Base-by-base conservation (phyloP, 441 rosid species). In the Euphorbia schlechtendalii region DNA sequence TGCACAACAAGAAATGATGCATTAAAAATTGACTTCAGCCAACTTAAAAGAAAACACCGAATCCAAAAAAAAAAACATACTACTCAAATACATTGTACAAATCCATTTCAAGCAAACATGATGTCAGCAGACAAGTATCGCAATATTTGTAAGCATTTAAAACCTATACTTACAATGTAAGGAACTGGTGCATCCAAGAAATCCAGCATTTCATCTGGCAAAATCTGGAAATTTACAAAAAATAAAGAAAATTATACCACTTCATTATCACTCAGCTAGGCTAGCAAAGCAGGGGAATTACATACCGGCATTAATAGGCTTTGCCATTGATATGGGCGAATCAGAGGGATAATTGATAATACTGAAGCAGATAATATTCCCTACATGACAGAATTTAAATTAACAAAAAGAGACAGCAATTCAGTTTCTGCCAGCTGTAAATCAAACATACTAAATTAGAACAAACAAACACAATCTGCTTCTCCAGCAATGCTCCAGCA, bases 151-250 rank as follows among this genome's bases (percentile, higher is more conserved):
- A 2, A 21, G 70, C 43, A 25, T 21, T 18, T 30, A 32, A 61
- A 28, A 40, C 61, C 13, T 25, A 27, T 46, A 81, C 99, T 87
- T 74, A 90, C 99, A 60, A 94, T 78, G 78, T 85, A 94, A 32
- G 99, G 99, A 82, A 94, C 97, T 20, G 99, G 99, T 0, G 97
- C 97, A 61, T 94, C 99, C 67, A 94, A 90, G 79, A 94, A 94
- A 76, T 90, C 99, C 74, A 85, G 74, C 97, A 94, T 90, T 80
- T 79, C 90, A 66, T 76, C 83, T 1, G 99, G 99, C 54, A 94
- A 82, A 78, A 94, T 85, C 99, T 94, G 87, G 61, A 77, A 66
- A 70, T 70, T 56, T 17, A 17, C 66, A 63, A 59, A 76, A 82
- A 69, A 59, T 51, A 14, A 34, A 48, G 14, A 57, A 34, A 61